Conservation (phyloP, 345 rosid species). For the Hypericum androsaemum region DNA sequence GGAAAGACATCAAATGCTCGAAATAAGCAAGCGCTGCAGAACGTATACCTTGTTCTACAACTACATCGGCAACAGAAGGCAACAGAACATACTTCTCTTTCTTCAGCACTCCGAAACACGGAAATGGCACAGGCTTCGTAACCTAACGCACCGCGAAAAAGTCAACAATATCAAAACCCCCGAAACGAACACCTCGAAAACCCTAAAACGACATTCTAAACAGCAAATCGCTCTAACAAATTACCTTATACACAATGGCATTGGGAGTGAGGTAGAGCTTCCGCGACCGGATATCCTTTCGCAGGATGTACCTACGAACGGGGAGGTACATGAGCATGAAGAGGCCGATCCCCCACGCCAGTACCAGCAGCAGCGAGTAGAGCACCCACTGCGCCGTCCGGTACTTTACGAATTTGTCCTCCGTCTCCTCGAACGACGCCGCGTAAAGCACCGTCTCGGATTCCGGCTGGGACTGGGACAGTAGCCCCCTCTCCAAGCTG, state of each 20-base stretch:
- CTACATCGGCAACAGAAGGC: conserved; percentile 52
- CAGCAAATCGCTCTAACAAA: background rate
- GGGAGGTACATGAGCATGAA: conserved; percentile 60
- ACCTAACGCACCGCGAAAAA: conserved; percentile 26
- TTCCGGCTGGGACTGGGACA: conserved; percentile 18
- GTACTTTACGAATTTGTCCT: conserved; percentile 40
- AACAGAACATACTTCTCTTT: conserved; percentile 61
- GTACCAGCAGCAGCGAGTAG: conserved; percentile 40
- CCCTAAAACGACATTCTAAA: conserved; percentile 3
- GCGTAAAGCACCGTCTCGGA: conserved; percentile 37
- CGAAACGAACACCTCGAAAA: too few relatives aligned
- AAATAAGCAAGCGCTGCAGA: background rate
- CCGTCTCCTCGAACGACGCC: conserved; percentile 49
- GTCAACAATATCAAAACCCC: background rate
- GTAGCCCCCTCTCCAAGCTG: conserved; percentile 42
- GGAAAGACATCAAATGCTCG: too few relatives aligned
- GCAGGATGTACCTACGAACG: conserved; percentile 40
- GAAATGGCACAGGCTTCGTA: conserved; percentile 47
- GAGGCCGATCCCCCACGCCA: conserved; percentile 63
- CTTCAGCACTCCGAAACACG: conserved; percentile 56
- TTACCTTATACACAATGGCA: conserved; percentile 59
- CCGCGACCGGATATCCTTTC: conserved; percentile 49
- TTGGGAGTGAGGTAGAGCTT: conserved; percentile 54
- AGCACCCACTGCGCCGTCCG: conserved; percentile 52
- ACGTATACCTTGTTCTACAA: conserved; percentile 51